These are phyloP conservation scores for Volvox carteri DNA, from an alignment of 163 green algal species.

Conservation along the genomic window DNA sequence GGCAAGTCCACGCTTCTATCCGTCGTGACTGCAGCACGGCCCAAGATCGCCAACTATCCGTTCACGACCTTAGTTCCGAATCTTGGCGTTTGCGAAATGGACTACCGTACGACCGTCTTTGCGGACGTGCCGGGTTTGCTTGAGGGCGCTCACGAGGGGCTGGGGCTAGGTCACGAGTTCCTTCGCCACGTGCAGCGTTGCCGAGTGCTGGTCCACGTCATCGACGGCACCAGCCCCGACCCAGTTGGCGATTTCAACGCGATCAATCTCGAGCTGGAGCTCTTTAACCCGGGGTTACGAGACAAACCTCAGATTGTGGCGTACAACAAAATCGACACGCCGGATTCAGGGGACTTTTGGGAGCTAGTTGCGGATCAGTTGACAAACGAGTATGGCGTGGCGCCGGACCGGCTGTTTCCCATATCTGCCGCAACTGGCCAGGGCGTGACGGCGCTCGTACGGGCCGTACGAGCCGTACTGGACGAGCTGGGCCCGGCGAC, in stretches of 20 bases:
- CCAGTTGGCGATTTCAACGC: slow-evolving; percentile 94
- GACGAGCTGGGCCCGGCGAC: slow-evolving; percentile 74
- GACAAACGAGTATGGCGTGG: slow-evolving; percentile 66
- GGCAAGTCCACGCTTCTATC: slow-evolving; percentile 95
- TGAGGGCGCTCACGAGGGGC: slow-evolving; percentile 92
- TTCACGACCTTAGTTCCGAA: slow-evolving; percentile 97
- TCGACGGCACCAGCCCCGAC: slow-evolving; percentile 94
- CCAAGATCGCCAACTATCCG: slow-evolving; percentile 93
- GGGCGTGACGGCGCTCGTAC: slow-evolving; percentile 79
- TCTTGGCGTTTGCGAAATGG: slow-evolving; percentile 93
- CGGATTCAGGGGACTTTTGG: slow-evolving; percentile 87
- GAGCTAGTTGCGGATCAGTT: slow-evolving; percentile 74
- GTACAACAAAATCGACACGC: slow-evolving; percentile 98
- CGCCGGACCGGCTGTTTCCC: slow-evolving; percentile 71
- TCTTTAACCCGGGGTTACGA: slow-evolving; percentile 92
- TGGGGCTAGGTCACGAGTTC: slow-evolving; percentile 97
- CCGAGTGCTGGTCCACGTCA: slow-evolving; percentile 91
- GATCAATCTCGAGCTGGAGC: slow-evolving; percentile 94
- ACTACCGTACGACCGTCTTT: slow-evolving; percentile 77
- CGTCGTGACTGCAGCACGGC: slow-evolving; percentile 80
- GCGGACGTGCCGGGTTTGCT: slow-evolving; percentile 96
- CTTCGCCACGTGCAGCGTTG: slow-evolving; percentile 78
- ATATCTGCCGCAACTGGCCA: slow-evolving; percentile 86
- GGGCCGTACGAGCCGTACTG: slow-evolving; percentile 74
- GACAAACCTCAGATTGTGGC: slow-evolving; percentile 87